These are phyloP conservation scores for Fusarium tuaranense DNA, from an alignment of 2,329 filamentous ascomycete species.

Conservation along the genomic window DNA sequence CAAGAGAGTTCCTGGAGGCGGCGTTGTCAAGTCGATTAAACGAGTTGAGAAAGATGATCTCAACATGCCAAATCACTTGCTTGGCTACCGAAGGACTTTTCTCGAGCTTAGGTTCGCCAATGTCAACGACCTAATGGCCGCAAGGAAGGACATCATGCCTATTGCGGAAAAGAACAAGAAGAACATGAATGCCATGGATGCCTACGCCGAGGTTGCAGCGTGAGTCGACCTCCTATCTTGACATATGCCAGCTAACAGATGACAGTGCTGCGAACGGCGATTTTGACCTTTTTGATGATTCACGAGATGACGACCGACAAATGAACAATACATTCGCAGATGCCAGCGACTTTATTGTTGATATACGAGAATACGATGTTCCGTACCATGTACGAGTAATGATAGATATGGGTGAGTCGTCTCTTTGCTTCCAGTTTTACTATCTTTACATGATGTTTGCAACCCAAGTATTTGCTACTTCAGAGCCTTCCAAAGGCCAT, in stretches of 20 bases:
- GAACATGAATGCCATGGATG: constrained; percentile 96
- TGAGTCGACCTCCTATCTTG: constrained; percentile 56
- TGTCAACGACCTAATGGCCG: constrained; percentile 86
- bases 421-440: neutral
- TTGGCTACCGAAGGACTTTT: constrained; percentile 91
- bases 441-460: constrained; percentile 81
- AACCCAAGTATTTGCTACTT: constrained; percentile 99
- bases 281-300: constrained; percentile 95
- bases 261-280: constrained; percentile 75
- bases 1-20: constrained; percentile 80
- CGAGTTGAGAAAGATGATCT: constrained; percentile 93
- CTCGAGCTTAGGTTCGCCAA: constrained; percentile 89
- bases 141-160: constrained; percentile 85
- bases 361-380: constrained; percentile 99
- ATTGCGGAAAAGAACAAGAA: constrained; percentile 97
- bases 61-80: constrained; percentile 92
- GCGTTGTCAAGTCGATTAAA: constrained; percentile 81
- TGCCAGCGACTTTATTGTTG: constrained; percentile 96
- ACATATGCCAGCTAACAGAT: constrained; percentile 25
- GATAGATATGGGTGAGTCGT: constrained; percentile 83
- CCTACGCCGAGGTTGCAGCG: constrained; percentile 96
- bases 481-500: constrained; percentile 91
- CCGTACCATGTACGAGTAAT: constrained; percentile 99
- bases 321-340: constrained; percentile 81
- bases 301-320: constrained; percentile 83